Percentiles rank a stretch among this genome's conserved stretches.
These are phyloP conservation scores for Aspergillus leporis DNA, from an alignment of 495 filamentous ascomycete genomes.

Conservation along the genomic window DNA sequence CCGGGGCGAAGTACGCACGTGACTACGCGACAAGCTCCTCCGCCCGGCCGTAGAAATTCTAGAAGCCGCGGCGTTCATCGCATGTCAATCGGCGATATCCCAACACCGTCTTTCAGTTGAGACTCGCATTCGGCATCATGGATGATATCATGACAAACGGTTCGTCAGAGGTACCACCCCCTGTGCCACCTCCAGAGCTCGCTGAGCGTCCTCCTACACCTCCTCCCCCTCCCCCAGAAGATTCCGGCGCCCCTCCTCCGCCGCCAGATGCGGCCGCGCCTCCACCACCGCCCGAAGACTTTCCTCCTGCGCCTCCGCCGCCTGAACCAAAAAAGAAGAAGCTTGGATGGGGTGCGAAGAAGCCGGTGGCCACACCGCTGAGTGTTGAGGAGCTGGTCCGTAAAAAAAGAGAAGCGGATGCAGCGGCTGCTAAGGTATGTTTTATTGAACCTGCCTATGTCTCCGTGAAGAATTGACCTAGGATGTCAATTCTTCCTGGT, in stretches of 20 bases:
- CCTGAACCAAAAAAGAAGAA: conserved; percentile 52
- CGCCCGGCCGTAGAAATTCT: conserved; percentile 17
- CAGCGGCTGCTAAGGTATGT: conserved; percentile 70
- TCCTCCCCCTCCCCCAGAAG: conserved; percentile 59
- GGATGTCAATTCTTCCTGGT: not conserved
- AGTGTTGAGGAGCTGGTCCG: conserved; percentile 76
- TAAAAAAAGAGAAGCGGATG: conserved; percentile 79
- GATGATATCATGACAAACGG: conserved; percentile 30
- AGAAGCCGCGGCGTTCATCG: conserved; percentile 11
- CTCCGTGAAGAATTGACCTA: not conserved
- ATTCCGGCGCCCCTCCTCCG: conserved; percentile 44
- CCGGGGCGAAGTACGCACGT: conserved; percentile 3
- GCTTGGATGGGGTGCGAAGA: conserved; percentile 51
- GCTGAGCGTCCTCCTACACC: conserved; percentile 42
- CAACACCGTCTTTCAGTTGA: not conserved
- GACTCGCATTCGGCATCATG: conserved; percentile 20
- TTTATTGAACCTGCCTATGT: not conserved
- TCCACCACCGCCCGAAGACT: conserved; percentile 58
- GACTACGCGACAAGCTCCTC: conserved; percentile 17
- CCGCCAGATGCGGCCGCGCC: conserved; percentile 47
- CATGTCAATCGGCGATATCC: conserved; percentile 6
- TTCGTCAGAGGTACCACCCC: conserved; percentile 18
- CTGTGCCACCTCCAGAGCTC: conserved; percentile 37
- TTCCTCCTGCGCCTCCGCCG: conserved; percentile 53
- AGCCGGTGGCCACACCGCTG: conserved; percentile 50